Evolutionary conservation across 2,329 filamentous ascomycete species (phyloP), one percentile per base, ranked within the genome.

Genomic region (Aspergillaceae sp.): DNA sequence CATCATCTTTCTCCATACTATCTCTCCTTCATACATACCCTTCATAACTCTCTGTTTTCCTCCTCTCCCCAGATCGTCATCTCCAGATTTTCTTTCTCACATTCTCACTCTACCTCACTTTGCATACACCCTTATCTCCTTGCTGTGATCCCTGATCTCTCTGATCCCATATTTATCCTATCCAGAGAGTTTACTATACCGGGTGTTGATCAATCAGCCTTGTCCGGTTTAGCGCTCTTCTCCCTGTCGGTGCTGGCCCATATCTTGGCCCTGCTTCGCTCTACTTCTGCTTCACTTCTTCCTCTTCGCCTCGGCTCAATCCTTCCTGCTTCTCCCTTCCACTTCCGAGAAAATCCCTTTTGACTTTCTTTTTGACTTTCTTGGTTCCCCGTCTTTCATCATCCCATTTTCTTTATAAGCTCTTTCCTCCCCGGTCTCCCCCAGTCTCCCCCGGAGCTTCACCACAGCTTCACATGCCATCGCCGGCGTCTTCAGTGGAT

Each of bases 401-500:
- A 46, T 46, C 49, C 49, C 8, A 5, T 29, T 40, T 40, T 28
- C 8, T 7, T 19, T 19, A 19, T 19, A 19, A 19, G 19, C n/a
- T 36, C 34, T 36, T 48, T 49, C 45, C 46, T 51, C 43, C 42
- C 46, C 44, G 33, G 41, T 35, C 47, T 47, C 49, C 50, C 26
- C 28, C 19, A 19, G 19, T 29, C 10, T 27, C 9, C n/a, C 34
- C n/a, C 8, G 8, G 4, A 4, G 5, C 49, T 42, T 51, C 30
- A 41, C 29, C 42, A 48, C 45, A 55, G 51, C 51, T 59, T 82
- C 81, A 83, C 77, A 87, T 87, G 83, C 83, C 86, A 78, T 80
- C 80, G 69, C 76, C 80, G 75, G 76, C 78, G 61, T 84, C 83
- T 57, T 80, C 82, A 66, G 80, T 84, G 71, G 82, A 84, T 77